phyloP scores from a whole-genome alignment of 1,284 basidiomycete species.

The Microbotryomycetes sp. region DNA sequence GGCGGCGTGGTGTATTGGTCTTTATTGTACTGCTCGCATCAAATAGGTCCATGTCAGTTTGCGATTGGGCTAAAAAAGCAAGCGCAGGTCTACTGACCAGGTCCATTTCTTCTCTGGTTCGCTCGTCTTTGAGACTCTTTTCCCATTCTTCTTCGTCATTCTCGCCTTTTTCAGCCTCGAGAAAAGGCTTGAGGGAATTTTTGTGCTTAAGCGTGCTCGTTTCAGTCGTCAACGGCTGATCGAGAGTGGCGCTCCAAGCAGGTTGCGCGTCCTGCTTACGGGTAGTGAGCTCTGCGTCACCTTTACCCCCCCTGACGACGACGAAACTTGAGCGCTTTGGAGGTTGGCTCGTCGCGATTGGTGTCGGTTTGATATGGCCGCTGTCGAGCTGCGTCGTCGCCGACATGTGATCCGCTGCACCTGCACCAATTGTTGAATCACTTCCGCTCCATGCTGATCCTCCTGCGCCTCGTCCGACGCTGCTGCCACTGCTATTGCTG shows the following conservation, averaged over 20 bases:
- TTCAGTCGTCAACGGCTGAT: background rate
- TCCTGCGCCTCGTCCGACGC: background rate
- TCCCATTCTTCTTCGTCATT: conserved; percentile 26
- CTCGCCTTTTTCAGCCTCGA: conserved; percentile 23
- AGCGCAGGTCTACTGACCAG: background rate
- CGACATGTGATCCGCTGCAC: too few relatives aligned
- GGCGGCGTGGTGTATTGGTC: conserved; percentile 22
- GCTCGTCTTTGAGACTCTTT: conserved; percentile 18
- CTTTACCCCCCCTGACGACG: conserved; percentile 26
- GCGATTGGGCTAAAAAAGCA: background rate
- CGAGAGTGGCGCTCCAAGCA: background rate
- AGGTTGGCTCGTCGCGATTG: background rate
- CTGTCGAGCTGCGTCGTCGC: background rate
- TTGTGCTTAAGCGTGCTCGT: conserved; percentile 14
- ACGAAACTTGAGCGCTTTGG: conserved; percentile 23
- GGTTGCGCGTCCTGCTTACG: conserved; percentile 9
- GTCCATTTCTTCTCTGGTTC: conserved; percentile 7
- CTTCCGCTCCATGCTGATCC: background rate
- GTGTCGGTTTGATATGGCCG: background rate
- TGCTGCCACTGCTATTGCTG: conserved; percentile 1
- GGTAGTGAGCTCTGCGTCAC: conserved; percentile 18
- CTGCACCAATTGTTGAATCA: background rate
- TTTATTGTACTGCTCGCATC: background rate
- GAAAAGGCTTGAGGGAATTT: conserved; percentile 29
- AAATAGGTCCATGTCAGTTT: background rate